Evolutionary conservation across 2,329 filamentous ascomycete species (phyloP).

Genomic region (Bertia moriformis): DNA sequence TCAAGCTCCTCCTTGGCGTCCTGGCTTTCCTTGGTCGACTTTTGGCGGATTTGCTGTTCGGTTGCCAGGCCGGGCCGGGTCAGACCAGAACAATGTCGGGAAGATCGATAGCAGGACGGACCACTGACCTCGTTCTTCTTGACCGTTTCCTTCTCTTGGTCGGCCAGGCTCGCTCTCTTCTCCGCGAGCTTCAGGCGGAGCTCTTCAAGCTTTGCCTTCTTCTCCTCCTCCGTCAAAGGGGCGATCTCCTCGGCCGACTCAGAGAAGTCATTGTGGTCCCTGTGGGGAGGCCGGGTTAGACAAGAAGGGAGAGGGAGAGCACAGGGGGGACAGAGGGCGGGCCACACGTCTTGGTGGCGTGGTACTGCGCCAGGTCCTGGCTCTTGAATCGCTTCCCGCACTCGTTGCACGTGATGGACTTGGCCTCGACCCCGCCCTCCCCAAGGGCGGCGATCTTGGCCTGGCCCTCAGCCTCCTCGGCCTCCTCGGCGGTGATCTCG

Average conservation of each 20-base stretch:
- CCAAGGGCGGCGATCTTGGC: slow-evolving; percentile 49
- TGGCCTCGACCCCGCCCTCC: slow-evolving; percentile 57
- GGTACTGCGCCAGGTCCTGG: slow-evolving; percentile 70
- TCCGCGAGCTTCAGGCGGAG: slow-evolving; percentile 56
- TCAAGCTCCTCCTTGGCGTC: slow-evolving; percentile 80
- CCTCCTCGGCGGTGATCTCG: slow-evolving; percentile 51
- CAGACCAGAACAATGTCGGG: neutral
- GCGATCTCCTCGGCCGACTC: slow-evolving; percentile 88
- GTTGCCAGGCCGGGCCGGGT: too few species aligned
- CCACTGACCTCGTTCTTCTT: slow-evolving; percentile 66
- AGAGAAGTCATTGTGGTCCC: slow-evolving; percentile 75
- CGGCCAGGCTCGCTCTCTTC: slow-evolving; percentile 55
- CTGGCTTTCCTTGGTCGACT: slow-evolving; percentile 77
- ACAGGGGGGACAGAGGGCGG: neutral
- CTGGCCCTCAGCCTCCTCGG: slow-evolving; percentile 33
- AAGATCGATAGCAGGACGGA: neutral
- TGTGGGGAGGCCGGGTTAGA: slow-evolving; percentile 13
- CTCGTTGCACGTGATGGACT: slow-evolving; percentile 83
- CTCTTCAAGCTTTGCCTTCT: slow-evolving; percentile 64
- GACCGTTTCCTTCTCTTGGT: slow-evolving; percentile 65
- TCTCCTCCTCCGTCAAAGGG: slow-evolving; percentile 82
- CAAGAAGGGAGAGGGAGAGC: neutral
- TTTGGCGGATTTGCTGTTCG: slow-evolving; percentile 56
- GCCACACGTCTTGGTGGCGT: slow-evolving; percentile 68
- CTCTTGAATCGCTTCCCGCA: slow-evolving; percentile 84